These are phyloP conservation scores for Fusarium hainanense DNA, from an alignment of 2,329 filamentous ascomycete species.

Conservation along the genomic window DNA sequence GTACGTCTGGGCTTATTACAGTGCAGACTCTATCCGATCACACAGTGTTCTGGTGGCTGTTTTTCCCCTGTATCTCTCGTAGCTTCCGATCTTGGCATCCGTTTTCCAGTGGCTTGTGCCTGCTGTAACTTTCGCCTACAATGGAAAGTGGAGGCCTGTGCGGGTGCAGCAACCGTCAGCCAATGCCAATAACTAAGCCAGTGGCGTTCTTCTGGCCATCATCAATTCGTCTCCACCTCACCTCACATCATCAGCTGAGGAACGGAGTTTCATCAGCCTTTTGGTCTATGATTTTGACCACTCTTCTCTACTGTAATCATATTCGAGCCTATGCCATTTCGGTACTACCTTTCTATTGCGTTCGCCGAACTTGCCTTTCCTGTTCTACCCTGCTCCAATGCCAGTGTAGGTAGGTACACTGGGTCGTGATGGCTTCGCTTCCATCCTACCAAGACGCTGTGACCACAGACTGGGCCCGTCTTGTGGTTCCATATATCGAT, in stretches of 20 bases:
- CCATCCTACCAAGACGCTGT: slow-evolving; percentile 66
- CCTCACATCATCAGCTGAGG: slow-evolving; percentile 15
- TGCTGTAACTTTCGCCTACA: not conserved
- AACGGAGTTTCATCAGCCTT: slow-evolving; percentile 10
- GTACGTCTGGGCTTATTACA: not conserved
- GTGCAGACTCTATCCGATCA: not conserved
- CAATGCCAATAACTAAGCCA: not conserved
- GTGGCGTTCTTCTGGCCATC: not conserved
- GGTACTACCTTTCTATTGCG: not conserved
- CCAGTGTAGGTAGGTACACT: not conserved
- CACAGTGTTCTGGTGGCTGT: not conserved
- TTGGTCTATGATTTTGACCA: not conserved
- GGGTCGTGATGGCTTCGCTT: slow-evolving; percentile 49
- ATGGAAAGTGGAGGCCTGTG: slow-evolving; percentile 16
- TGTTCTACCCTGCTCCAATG: not conserved
- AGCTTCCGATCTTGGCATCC: not conserved
- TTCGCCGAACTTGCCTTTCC: not conserved
- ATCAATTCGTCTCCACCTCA: slow-evolving; percentile 7
- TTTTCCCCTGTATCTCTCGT: not conserved
- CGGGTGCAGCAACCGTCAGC: not conserved
- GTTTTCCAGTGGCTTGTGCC: not conserved
- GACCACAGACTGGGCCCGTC: slow-evolving; percentile 59
- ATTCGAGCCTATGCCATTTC: not conserved
- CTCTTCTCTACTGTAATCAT: not conserved
- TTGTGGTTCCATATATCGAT: slow-evolving; percentile 59